Evolutionary conservation across 345 rosid species (phyloP).

Genomic region (Sonneratia alba): DNA sequence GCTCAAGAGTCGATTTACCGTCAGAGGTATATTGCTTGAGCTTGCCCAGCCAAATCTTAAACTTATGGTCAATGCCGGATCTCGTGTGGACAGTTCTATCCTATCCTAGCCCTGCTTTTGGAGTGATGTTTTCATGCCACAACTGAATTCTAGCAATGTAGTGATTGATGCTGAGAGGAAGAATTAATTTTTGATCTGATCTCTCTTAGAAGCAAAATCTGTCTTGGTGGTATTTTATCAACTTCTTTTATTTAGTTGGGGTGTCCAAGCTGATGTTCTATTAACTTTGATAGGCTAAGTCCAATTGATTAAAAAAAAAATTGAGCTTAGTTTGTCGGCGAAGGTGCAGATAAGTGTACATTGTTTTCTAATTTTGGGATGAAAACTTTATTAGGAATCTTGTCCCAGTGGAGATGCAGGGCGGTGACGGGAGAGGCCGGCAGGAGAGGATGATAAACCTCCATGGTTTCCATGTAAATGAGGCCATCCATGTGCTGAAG

Average conservation of each 20-base stretch:
- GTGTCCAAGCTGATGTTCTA: not conserved
- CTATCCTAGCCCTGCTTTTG: not conserved
- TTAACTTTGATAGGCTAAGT: not conserved
- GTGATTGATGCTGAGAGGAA: too few species aligned
- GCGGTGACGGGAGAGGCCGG: slow-evolving; percentile 4
- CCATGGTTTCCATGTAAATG: slow-evolving; percentile 90
- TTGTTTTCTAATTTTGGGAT: not conserved
- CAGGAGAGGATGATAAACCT: slow-evolving; percentile 93
- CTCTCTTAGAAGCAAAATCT: too few species aligned
- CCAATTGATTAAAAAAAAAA: not conserved
- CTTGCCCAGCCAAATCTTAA: not conserved
- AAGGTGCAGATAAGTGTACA: not conserved
- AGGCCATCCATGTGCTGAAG: slow-evolving; percentile 79
- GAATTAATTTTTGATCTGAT: too few species aligned
- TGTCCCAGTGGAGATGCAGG: slow-evolving; percentile 43
- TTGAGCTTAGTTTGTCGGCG: not conserved
- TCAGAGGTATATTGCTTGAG: slow-evolving; percentile 54
- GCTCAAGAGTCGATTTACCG: slow-evolving; percentile 93
- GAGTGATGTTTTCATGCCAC: not conserved
- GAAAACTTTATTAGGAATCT: slow-evolving; percentile 53
- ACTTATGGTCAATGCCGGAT: not conserved
- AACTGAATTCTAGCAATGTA: too few species aligned
- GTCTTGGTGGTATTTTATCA: too few species aligned
- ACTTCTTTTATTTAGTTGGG: too few species aligned
- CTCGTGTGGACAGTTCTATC: not conserved